These are phyloP conservation scores for Floccularia luteovirens DNA, from an alignment of 768 basidiomycete species.

Conservation along the genomic window DNA sequence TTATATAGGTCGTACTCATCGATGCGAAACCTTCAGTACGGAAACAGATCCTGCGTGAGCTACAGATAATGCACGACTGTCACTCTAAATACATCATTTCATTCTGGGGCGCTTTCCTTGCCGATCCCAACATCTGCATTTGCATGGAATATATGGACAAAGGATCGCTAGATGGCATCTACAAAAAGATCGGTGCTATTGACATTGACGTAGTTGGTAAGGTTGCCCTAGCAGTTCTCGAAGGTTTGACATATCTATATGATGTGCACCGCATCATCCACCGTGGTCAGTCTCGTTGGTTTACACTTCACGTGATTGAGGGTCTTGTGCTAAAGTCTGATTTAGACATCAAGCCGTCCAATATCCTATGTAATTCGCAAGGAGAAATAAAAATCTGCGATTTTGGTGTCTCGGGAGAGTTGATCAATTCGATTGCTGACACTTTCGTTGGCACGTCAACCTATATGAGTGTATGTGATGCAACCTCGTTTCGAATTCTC, in stretches of 20 bases:
- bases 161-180: conserved; percentile 89
- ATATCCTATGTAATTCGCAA: conserved; percentile 89
- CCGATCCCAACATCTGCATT: conserved; percentile 97
- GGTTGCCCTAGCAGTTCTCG: conserved; percentile 91
- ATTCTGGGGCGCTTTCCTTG: conserved; percentile 94
- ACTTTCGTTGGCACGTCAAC: conserved; percentile 99
- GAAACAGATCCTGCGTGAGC: conserved; percentile 95
- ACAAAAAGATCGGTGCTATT: conserved; percentile 92
- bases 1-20: conserved; percentile 79
- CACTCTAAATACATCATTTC: conserved; percentile 90
- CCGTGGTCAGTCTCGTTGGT: conserved; percentile 63
- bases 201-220: conserved; percentile 88
- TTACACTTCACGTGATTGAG: conserved; percentile 13
- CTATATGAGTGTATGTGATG: conserved; percentile 89
- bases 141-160: conserved; percentile 98
- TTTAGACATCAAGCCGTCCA: conserved; percentile 97
- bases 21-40: conserved; percentile 94
- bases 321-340: conserved; percentile 6
- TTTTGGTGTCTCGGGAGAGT: conserved; percentile 97
- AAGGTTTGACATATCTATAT: conserved; percentile 94
- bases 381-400: conserved; percentile 99
- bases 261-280: conserved; percentile 98
- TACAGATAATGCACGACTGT: conserved; percentile 99
- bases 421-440: conserved; percentile 98
- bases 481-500: conserved; percentile 2